Base-by-base conservation (phyloP, 768 basidiomycete genomes). In the Leccinum fibrillosum region DNA sequence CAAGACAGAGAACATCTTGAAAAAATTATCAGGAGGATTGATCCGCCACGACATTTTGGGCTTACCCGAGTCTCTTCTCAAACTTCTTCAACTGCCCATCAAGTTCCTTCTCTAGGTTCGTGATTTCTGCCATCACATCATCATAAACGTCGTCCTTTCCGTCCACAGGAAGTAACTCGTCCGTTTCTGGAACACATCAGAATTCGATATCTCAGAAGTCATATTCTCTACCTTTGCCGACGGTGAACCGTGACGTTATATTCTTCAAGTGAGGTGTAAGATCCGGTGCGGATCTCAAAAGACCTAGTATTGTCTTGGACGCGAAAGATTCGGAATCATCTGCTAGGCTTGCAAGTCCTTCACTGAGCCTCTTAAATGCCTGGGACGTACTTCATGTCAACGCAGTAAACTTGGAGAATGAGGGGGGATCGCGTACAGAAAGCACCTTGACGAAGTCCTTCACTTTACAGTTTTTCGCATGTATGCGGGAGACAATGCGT, bases 401-500 rank as follows among this genome's bases (percentile, higher is more conserved):
- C 19, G 2, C 9, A 39, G 2, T 19, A 44, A 25, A 37, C 45
- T 37, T 17, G 42, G 39, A 6, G 1, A 45, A 28, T 10, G 21
- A 13, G 12, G 6, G n/a, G 23, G 0, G 12, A 44, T 52, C 51
- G 69, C 79, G 61, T 69, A 94, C 94, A 49, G 76, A 74, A 10
- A 97, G 79, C 23, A 96, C 89, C 69, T 87, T 91, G 62, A 89
- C 70, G 70, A 99, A 99, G 66, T 97, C 93, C 63, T 81, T 85
- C 59, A 94, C 84, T 70, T 84, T 88, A 74, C 92, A 92, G 57
- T 86, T 90, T 69, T 89, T 93, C 12, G 95, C 95, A 68, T 98
- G 97, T 55, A 98, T 90, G 37, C 97, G 88, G 11, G 94, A 94
- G 10, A 99, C 87, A 57, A 97, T 85, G 13, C 97, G 90, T 69